A percentile compares a stretch with the other conserved stretches of the same genome.
phyloP scores from a whole-genome alignment of 495 filamentous ascomycete genomes.

The Aspergillus bertholletiae region DNA sequence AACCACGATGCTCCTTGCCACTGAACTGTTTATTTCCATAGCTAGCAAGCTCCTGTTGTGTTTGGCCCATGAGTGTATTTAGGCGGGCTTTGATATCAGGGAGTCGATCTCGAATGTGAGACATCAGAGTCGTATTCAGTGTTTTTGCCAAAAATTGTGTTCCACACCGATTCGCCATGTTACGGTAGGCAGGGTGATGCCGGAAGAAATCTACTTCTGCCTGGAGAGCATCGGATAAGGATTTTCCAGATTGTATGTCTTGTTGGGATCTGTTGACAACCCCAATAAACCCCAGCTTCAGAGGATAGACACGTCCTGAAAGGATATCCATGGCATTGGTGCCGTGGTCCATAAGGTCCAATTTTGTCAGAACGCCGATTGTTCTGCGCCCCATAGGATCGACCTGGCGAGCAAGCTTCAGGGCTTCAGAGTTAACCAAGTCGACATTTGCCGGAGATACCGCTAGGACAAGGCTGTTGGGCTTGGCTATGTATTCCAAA shows the following conservation, averaged over 20 bases:
- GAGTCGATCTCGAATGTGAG: slow-evolving; percentile 90
- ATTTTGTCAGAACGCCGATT: slow-evolving; percentile 95
- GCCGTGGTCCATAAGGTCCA: slow-evolving; percentile 98
- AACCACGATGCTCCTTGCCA: slow-evolving; percentile 93
- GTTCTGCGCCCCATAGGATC: slow-evolving; percentile 92
- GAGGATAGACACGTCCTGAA: slow-evolving; percentile 89
- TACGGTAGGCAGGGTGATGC: slow-evolving; percentile 94
- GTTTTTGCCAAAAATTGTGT: slow-evolving; percentile 96
- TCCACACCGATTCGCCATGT: slow-evolving; percentile 90
- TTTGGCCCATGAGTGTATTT: slow-evolving; percentile 98
- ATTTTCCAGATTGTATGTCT: slow-evolving; percentile 94
- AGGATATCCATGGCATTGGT: slow-evolving; percentile 98
- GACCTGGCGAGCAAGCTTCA: slow-evolving; percentile 96
- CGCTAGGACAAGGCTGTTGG: slow-evolving; percentile 95
- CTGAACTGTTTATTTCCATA: slow-evolving; percentile 98
- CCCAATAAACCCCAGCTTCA: slow-evolving; percentile 97
- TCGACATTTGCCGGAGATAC: slow-evolving; percentile 98
- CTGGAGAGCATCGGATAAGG: slow-evolving; percentile 82
- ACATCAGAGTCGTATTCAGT: slow-evolving; percentile 90
- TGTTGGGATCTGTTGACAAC: slow-evolving; percentile 98
- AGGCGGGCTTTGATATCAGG: slow-evolving; percentile 97
- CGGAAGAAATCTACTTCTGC: slow-evolving; percentile 94
- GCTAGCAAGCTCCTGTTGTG: slow-evolving; percentile 95
- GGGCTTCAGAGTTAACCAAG: slow-evolving; percentile 95
- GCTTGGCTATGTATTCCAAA: slow-evolving; percentile 97